Evolutionary conservation across 176 grass and related monocot genomes (phyloP).

Genomic region (bread wheat (Triticum aestivum)): DNA sequence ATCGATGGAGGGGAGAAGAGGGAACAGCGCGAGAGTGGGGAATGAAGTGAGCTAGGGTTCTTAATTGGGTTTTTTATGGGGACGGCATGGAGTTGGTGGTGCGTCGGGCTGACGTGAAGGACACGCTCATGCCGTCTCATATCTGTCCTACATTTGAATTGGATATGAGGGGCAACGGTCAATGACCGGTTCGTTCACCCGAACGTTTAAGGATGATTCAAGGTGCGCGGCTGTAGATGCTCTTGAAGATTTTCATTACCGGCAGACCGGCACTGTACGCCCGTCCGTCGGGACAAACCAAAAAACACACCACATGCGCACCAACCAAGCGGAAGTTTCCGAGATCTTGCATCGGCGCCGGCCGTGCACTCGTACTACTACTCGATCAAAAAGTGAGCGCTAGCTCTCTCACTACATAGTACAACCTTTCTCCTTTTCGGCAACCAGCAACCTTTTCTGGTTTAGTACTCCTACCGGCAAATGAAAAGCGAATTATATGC

Average conservation of each 20-base stretch:
- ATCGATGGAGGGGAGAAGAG: too few relatives aligned
- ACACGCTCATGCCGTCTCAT: too few relatives aligned
- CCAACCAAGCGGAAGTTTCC: slow-evolving; percentile 16
- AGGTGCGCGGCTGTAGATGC: too few relatives aligned
- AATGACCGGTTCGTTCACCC: too few relatives aligned
- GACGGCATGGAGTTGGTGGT: accelerated
- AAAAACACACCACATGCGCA: slow-evolving; percentile 25
- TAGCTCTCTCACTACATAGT: background rate
- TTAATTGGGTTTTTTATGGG: too few relatives aligned
- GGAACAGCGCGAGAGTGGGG: too few relatives aligned
- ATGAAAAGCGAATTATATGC: background rate
- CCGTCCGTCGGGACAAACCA: background rate
- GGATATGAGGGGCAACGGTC: too few relatives aligned
- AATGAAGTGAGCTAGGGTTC: too few relatives aligned
- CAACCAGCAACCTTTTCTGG: background rate
- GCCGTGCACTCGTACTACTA: background rate
- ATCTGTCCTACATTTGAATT: too few relatives aligned
- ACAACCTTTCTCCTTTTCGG: background rate
- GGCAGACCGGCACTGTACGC: too few relatives aligned
- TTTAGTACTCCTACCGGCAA: background rate
- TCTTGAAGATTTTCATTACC: background rate
- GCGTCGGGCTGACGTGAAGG: too few relatives aligned
- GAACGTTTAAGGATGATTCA: too few relatives aligned
- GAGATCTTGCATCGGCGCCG: background rate
- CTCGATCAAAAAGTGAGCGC: background rate